phyloP scores from a whole-genome alignment of 2,329 filamentous ascomycete species.

The Exophiala oligosperma region DNA sequence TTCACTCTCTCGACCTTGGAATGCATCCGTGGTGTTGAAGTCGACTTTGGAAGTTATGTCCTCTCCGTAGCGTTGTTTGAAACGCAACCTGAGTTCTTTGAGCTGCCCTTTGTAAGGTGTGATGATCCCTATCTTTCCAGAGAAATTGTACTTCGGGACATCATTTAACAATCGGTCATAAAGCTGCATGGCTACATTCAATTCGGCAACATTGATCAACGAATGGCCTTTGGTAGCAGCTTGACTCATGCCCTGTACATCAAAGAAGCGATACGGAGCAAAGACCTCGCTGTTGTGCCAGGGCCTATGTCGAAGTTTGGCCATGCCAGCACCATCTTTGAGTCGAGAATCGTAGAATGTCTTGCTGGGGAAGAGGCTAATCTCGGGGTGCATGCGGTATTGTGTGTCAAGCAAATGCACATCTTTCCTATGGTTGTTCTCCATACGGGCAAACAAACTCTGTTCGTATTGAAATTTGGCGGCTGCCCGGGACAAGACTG shows the following conservation, averaged over 20 bases:
- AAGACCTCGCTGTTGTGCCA: conserved; percentile 85
- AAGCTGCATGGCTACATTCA: conserved; percentile 81
- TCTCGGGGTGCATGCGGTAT: conserved; percentile 98
- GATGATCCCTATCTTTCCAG: conserved; percentile 90
- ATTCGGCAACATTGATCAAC: conserved; percentile 82
- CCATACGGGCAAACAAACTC: conserved; percentile 97
- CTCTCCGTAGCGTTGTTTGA: conserved; percentile 71
- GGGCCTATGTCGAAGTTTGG: conserved; percentile 68
- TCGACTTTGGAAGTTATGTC: conserved; percentile 77
- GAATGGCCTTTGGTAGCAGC: conserved; percentile 83
- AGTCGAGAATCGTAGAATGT: conserved; percentile 91
- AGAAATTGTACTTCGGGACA: conserved; percentile 67
- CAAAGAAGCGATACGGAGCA: conserved; percentile 94
- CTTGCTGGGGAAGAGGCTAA: conserved; percentile 83
- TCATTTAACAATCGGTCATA: conserved; percentile 78
- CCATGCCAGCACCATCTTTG: conserved; percentile 83
- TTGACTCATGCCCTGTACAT: conserved; percentile 85
- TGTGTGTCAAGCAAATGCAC: conserved; percentile 96
- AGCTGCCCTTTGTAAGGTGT: conserved; percentile 97
- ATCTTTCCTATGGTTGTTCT: conserved; percentile 81
- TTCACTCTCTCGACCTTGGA: conserved; percentile 94
- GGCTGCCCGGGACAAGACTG: conserved; percentile 90
- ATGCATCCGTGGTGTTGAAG: conserved; percentile 98
- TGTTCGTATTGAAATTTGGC: conserved; percentile 94
- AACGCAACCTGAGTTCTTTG: conserved; percentile 73